phyloP scores from a whole-genome alignment of 2,329 filamentous ascomycete species.

The Cytospora piceae region DNA sequence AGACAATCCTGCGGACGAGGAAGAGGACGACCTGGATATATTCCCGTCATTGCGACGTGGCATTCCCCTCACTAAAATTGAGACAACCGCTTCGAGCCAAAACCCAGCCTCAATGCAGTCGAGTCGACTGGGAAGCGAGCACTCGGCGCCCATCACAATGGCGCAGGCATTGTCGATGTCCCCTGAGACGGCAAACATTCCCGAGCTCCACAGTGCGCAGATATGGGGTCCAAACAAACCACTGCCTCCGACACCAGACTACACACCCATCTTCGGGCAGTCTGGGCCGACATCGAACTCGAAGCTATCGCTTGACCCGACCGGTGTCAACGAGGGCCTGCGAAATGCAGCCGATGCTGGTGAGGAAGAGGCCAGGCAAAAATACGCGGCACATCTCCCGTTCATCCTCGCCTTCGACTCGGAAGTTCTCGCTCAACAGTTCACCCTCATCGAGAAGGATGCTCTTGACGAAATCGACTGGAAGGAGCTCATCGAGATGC shows the following conservation, averaged over 20 bases:
- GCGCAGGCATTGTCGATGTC: slow-evolving; percentile 51
- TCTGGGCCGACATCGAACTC: slow-evolving; percentile 39
- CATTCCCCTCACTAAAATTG: slow-evolving; percentile 13
- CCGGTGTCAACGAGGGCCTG: slow-evolving; percentile 42
- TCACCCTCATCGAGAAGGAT: slow-evolving; percentile 85
- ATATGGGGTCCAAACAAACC: slow-evolving; percentile 45
- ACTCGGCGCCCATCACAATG: slow-evolving; percentile 53
- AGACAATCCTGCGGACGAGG: slow-evolving; percentile 48
- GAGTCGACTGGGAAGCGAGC: slow-evolving; percentile 35
- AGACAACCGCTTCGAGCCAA: slow-evolving; percentile 41
- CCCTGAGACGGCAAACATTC: slow-evolving; percentile 43
- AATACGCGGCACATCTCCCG: slow-evolving; percentile 66
- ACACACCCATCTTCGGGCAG: slow-evolving; percentile 49
- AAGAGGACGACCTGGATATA: slow-evolving; percentile 37
- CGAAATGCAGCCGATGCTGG: slow-evolving; percentile 41
- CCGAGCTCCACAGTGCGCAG: slow-evolving; percentile 47
- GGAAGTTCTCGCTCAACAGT: slow-evolving; percentile 77
- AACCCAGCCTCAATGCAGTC: slow-evolving; percentile 20
- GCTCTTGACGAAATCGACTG: slow-evolving; percentile 85
- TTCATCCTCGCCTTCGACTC: slow-evolving; percentile 84
- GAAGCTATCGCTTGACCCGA: slow-evolving; percentile 39
- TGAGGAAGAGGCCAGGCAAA: slow-evolving; percentile 39
- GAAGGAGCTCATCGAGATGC: slow-evolving; percentile 84
- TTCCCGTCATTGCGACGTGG: slow-evolving; percentile 37
- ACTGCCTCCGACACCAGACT: slow-evolving; percentile 54